Base-by-base conservation (phyloP, 192 early-diverging fungal species). In the Backusella westeae region DNA sequence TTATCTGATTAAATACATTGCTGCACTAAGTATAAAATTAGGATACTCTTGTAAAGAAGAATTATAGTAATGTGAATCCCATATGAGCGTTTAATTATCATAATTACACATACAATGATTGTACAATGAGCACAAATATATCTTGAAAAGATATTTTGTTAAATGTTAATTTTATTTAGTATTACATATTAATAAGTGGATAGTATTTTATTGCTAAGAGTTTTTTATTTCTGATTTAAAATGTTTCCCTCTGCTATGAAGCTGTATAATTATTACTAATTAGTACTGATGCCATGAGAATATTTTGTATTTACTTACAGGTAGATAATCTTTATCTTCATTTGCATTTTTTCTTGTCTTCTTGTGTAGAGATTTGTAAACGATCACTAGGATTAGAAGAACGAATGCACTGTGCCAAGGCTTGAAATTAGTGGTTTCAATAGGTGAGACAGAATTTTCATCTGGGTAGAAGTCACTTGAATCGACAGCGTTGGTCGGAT, bases 151-250 rank as follows among this genome's bases (percentile, higher is more conserved):
- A 29, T 26, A 63, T 3, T 26, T 12, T 63, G 21, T 63, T 63
- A 29, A 63, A 63, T 63, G 56, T 23, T 63, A 26, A 63, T 63
- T 63, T 63, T 63, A 63, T 63, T 63, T 63, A 14, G 56, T 63
- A 23, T 63, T 63, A 63, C 56, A 63, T 63, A 12, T 29, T 63
- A 63, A 14, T 29, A 29, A 14, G 12, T 29, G 26, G 23, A 14
- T 29, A 23, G 56, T 29, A 29, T 12, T 63, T 32, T 29, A 12
- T 63, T 29, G 4, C 29, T 63, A 63, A 0, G 56, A 63, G 56
- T 63, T 63, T 63, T 63, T 63, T 63, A 63, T 63, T 29, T 63
- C 56, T 63, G 56, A 1, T 63, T 63, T 63, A 63, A 63, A 63
- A 26, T 63, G 56, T 12, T 23, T 63, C 29, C 56, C 56, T 63